A percentile compares a stretch with the other conserved stretches of the same genome.
These are phyloP conservation scores for Colletotrichum zoysiae DNA, from an alignment of 2,329 filamentous ascomycete species.

Conservation along the genomic window DNA sequence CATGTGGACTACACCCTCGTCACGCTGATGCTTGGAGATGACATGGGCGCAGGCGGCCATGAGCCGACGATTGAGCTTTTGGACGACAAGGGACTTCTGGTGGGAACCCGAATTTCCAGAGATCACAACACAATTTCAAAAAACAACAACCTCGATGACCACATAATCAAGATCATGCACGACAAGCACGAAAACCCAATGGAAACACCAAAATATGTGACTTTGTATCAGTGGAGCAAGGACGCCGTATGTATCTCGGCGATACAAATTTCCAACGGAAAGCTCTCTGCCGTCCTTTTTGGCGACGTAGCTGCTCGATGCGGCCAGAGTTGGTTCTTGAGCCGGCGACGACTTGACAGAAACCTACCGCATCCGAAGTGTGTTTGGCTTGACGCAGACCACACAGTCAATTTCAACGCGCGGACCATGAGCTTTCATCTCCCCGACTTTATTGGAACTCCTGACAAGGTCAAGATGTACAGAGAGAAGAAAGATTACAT, in stretches of 20 bases:
- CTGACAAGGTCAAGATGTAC: constrained; percentile 41
- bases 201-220: constrained; percentile 36
- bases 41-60: constrained; percentile 20
- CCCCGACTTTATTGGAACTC: constrained; percentile 41
- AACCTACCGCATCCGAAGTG: constrained; percentile 43
- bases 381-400: constrained; percentile 43
- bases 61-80: constrained; percentile 42
- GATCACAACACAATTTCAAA: constrained; percentile 4
- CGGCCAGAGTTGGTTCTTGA: constrained; percentile 44
- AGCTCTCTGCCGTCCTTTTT: constrained; percentile 40
- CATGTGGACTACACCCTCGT: constrained; percentile 17
- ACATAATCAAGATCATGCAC: constrained; percentile 36
- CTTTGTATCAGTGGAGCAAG: constrained; percentile 41
- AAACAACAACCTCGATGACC: constrained; percentile 12
- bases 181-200: constrained; percentile 28
- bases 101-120: constrained; percentile 34
- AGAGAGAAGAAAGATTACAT: constrained; percentile 38
- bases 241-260: constrained; percentile 45
- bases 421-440: constrained; percentile 43
- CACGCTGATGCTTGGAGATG: constrained; percentile 12
- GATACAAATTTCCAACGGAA: constrained; percentile 42
- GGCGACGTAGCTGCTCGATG: constrained; percentile 45
- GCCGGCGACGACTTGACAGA: constrained; percentile 39
- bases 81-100: constrained; percentile 39
- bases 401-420: constrained; percentile 39